Conservation (phyloP, 345 rosid genomes). For the Hirschfeldia incana region DNA sequence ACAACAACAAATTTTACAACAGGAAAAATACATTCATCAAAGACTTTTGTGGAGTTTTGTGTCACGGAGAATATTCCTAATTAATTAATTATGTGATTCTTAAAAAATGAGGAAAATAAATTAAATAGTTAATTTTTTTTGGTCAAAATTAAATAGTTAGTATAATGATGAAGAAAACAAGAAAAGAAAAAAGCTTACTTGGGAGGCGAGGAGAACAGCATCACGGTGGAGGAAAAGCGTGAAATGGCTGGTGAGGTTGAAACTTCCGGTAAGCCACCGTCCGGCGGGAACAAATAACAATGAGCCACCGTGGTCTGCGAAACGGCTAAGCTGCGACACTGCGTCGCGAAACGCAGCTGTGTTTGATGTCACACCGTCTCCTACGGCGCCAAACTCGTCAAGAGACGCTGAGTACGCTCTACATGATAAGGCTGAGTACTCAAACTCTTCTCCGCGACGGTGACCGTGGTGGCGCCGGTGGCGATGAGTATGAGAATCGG, state of each 20-base stretch:
- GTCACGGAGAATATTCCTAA: slow-evolving; percentile 24
- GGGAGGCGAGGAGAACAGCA: slow-evolving; percentile 80
- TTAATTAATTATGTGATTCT: background rate
- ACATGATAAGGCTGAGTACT: slow-evolving; percentile 61
- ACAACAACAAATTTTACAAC: background rate
- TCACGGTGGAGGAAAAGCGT: slow-evolving; percentile 75
- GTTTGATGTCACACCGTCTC: slow-evolving; percentile 76
- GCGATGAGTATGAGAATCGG: slow-evolving; percentile 26
- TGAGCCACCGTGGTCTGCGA: slow-evolving; percentile 61
- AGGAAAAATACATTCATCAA: background rate
- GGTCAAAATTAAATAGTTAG: background rate
- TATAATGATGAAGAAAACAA: background rate
- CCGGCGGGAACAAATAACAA: slow-evolving; percentile 83
- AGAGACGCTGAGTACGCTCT: slow-evolving; percentile 71
- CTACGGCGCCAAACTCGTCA: slow-evolving; percentile 82
- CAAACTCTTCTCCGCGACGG: slow-evolving; percentile 42
- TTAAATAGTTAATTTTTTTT: no score
- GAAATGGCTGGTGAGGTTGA: slow-evolving; percentile 88
- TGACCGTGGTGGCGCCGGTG: slow-evolving; percentile 43
- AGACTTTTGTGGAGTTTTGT: slow-evolving; percentile 31
- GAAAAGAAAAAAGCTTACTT: slow-evolving; percentile 43
- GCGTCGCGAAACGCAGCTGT: slow-evolving; percentile 74
- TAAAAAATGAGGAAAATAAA: background rate
- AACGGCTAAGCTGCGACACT: slow-evolving; percentile 57
- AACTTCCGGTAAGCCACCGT: slow-evolving; percentile 83